Evolutionary conservation across 2,329 filamentous ascomycete species (phyloP), one percentile per base, ranked within the genome.

Genomic region (Aspergillus brunneoviolaceus): DNA sequence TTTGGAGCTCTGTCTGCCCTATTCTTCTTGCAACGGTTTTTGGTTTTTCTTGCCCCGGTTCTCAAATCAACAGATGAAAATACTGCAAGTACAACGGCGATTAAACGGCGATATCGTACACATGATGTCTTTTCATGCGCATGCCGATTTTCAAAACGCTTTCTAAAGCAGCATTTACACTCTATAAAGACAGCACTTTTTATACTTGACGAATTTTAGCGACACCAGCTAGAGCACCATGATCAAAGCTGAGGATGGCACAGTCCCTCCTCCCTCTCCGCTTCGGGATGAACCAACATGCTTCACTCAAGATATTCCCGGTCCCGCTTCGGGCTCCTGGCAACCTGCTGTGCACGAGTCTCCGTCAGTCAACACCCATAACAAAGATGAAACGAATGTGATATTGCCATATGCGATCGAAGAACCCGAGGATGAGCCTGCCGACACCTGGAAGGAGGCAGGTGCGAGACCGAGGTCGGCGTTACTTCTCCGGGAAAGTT

Each of bases 381-480:
- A 27, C 25, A 47, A 51, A 16, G 12, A 47, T 31, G 64, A 72
- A 55, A 61, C 69, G 12, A 68, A 74, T 57, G 67, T 75, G 3
- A 64, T 79, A 21, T 69, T 65, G 21, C 78, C 78, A 16, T 79
- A 79, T 62, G 72, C 66, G 27, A 69, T 76, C n/a, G 74, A 76
- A 59, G 74, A 76, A 51, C 70, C 74, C 7, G 70, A 71, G 16
- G 71, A 74, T 35, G 69, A 73, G 2, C 45, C 66, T 7, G 48
- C 50, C 11, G 52, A 50, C 47, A 42, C 29, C 54, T 27, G n/a
- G 25, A 10, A 49, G 29, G 12, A 12, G 10, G 14, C 39, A 5
- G 10, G n/a, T 23, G 21, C 42, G 47, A 23, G 31, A n/a, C 42
- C 48, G 4, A 21, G 19, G 39, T 50, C 51, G n/a, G 58, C 23